Base-by-base conservation (phyloP, 495 filamentous ascomycete species). In the Aspergillus incahuasiensis region DNA sequence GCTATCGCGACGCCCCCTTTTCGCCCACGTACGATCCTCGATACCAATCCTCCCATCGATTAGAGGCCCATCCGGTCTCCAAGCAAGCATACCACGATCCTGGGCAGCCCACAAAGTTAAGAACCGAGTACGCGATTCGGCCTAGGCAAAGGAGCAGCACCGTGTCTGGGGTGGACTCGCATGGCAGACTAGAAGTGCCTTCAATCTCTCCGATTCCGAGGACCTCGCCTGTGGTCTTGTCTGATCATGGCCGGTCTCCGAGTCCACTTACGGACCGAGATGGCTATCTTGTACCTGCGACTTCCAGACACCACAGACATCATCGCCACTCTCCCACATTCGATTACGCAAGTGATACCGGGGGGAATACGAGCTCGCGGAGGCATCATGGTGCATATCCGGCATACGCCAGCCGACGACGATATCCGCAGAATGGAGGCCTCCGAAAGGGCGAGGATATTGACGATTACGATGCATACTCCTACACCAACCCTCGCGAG, bases 401-500 rank as follows among this genome's bases (percentile, higher is more conserved):
- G 4, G 59, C 42, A 6, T 60, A 71, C 43, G 59, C 63, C 30
- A 58, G 52, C 7, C 58, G 53, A 1, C 62, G 61, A 54, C 67
- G 65, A 24, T 67, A 74, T 43, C 68, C 66, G 22, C 59, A 66
- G 2, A 67, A 65, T 15, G 65, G 64, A 20, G 66, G 66, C 6
- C 56, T 68, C 46, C 64, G 68, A 42, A 75, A 81, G 34, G 70
- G 79, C 12, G 82, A 86, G 47, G 85, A 85, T 63, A 81, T 84
- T 48, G 84, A 86, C 38, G 76, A 84, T 39, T 71, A 72, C 43
- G 67, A 75, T 62, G 83, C 83, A 1, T 90, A 85, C 62, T 86
- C 87, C 45, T 90, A 90, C 58, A 90, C 86, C 5, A 86, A 82
- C 22, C 82, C 85, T 8, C 76, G 82, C 58, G 86, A 90, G 55